phyloP scores from a whole-genome alignment of 371 early-diverging fungal genomes.

The Rhizomucor pusillus region DNA sequence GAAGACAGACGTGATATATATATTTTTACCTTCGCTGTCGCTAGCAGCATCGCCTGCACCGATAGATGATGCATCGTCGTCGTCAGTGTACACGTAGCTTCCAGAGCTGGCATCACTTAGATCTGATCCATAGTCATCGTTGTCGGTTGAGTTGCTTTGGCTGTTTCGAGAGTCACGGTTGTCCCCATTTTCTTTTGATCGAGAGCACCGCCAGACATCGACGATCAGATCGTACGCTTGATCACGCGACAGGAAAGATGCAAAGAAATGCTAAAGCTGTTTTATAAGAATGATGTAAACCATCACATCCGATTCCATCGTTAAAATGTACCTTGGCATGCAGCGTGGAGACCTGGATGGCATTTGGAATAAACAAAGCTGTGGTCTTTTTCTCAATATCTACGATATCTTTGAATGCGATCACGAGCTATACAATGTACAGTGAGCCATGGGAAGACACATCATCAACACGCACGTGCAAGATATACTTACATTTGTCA shows the following conservation, averaged over 20 bases:
- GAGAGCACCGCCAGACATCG: conserved; percentile 63
- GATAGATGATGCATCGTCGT: conserved; percentile 5
- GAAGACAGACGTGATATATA: not conserved
- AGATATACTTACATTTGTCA: conserved; percentile 80
- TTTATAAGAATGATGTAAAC: no score
- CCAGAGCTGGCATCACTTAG: conserved; percentile 1
- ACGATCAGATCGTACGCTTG: conserved; percentile 70
- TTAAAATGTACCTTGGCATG: conserved; percentile 52
- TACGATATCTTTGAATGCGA: conserved; percentile 81
- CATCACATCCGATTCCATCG: no score
- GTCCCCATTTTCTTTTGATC: conserved; percentile 5
- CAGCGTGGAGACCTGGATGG: conserved; percentile 76
- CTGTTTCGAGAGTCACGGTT: not conserved
- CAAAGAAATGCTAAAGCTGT: conserved; percentile 63
- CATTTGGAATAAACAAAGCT: conserved; percentile 85
- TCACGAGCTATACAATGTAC: conserved; percentile 58
- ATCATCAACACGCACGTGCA: no score
- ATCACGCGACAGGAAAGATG: conserved; percentile 82
- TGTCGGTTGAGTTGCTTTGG: not conserved
- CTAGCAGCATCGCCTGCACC: not conserved
- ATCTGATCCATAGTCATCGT: conserved; percentile 1
- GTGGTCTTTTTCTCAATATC: conserved; percentile 78
- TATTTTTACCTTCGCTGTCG: conserved; percentile 2
- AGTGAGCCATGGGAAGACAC: no score
- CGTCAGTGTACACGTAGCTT: not conserved